Evolutionary conservation across 1,139 yeast genomes (phyloP).

Genomic region (Blastobotrys persicus): DNA sequence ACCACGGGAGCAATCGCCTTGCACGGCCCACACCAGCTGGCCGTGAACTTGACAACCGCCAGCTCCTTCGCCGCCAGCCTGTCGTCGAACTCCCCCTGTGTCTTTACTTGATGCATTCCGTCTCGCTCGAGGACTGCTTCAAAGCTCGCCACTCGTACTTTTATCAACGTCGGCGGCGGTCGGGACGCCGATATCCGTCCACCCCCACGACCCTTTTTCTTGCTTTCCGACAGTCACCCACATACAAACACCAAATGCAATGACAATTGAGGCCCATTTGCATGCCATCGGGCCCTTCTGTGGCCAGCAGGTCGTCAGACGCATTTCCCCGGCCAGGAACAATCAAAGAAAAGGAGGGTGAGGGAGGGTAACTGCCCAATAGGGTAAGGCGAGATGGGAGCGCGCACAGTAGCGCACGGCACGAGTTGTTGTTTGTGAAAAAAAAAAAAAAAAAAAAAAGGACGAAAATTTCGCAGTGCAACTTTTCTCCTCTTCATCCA

Average conservation of each 20-base stretch:
- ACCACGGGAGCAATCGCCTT: slow-evolving; percentile 89
- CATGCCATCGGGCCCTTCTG: too few relatives aligned
- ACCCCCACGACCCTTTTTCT: too few relatives aligned
- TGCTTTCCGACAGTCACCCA: too few relatives aligned
- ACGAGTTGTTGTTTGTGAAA: not conserved
- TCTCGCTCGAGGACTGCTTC: too few relatives aligned
- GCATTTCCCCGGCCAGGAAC: too few relatives aligned
- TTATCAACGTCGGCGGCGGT: too few relatives aligned
- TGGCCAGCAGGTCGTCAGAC: too few relatives aligned
- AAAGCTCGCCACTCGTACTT: too few relatives aligned
- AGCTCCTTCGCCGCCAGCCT: slow-evolving; percentile 21
- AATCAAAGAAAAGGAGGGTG: too few relatives aligned
- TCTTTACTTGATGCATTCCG: slow-evolving; percentile 14
- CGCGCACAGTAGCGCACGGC: not conserved
- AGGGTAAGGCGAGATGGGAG: not conserved
- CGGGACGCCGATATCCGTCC: too few relatives aligned
- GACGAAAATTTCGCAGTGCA: not conserved
- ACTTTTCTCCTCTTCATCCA: slow-evolving; percentile 3
- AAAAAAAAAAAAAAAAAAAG: slow-evolving; percentile 3
- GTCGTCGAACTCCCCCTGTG: slow-evolving; percentile 21
- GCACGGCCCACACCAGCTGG: slow-evolving; percentile 97
- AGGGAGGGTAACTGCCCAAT: not conserved
- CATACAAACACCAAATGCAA: too few relatives aligned
- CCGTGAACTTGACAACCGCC: slow-evolving; percentile 83
- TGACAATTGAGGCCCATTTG: too few relatives aligned